Conservation (phyloP, 768 basidiomycete genomes). For the Suillus spraguei region DNA sequence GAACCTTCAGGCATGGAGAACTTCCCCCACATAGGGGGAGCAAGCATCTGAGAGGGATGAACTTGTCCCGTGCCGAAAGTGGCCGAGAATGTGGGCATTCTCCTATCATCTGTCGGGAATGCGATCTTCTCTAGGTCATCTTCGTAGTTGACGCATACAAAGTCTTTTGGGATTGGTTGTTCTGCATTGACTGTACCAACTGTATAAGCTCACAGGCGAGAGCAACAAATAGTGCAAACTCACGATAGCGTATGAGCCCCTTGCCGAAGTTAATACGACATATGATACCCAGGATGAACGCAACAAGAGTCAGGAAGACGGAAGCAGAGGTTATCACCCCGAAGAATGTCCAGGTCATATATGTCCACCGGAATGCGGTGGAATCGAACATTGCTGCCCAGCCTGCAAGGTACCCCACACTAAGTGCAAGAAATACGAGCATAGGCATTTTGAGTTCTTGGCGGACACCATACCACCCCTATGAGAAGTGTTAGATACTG, state of each 20-base stretch:
- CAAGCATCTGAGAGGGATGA: conserved; percentile 41
- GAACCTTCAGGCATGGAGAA: conserved; percentile 22
- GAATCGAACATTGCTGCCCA: conserved; percentile 78
- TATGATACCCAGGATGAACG: conserved; percentile 62
- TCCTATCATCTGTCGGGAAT: conserved; percentile 57
- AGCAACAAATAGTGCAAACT: conserved; percentile 29
- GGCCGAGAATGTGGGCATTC: conserved; percentile 57
- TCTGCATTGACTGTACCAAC: conserved; percentile 51
- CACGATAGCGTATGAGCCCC: conserved; percentile 68
- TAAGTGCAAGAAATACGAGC: conserved; percentile 63
- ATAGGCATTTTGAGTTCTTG: conserved; percentile 62
- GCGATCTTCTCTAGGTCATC: conserved; percentile 56
- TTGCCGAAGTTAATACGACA: conserved; percentile 80
- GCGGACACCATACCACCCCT: conserved; percentile 81
- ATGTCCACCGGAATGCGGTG: conserved; percentile 75
- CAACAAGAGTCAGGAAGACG: conserved; percentile 53
- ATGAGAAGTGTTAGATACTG: conserved; percentile 3
- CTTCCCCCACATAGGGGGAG: conserved; percentile 23
- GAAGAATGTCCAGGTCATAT: conserved; percentile 75
- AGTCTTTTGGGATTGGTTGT: conserved; percentile 49
- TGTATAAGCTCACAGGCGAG: conserved; percentile 9
- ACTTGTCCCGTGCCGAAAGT: conserved; percentile 35
- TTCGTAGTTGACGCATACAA: conserved; percentile 30
- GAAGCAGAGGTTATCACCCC: conserved; percentile 61
- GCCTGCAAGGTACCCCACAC: conserved; percentile 61